phyloP scores from a whole-genome alignment of 805 yeast genomes.

The Lipomyces kockii region DNA sequence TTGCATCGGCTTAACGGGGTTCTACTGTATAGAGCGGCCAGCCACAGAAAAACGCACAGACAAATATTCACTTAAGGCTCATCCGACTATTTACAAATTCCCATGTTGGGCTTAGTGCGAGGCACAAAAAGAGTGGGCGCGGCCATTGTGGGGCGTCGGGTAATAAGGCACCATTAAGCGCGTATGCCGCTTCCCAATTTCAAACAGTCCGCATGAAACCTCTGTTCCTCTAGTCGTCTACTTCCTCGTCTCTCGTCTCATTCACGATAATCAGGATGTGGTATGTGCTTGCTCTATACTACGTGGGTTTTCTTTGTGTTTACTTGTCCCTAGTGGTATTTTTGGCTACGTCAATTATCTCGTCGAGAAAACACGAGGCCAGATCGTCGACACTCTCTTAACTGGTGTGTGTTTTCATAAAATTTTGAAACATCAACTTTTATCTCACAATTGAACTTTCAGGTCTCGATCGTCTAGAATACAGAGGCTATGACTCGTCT shows the following conservation, averaged over 20 bases:
- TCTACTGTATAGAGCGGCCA: too few species aligned
- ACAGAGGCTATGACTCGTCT: conserved; percentile 97
- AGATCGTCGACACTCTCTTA: conserved; percentile 81
- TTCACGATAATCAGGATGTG: neutral
- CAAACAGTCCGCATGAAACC: too few species aligned
- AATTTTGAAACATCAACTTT: neutral
- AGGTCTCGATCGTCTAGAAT: conserved; percentile 76
- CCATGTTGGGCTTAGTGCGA: too few species aligned
- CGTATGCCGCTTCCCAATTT: too few species aligned
- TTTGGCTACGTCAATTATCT: conserved; percentile 96
- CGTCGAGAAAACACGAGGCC: conserved; percentile 89
- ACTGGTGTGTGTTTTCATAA: conserved; percentile 65
- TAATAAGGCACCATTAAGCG: too few species aligned
- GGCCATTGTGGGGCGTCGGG: too few species aligned
- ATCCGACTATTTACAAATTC: too few species aligned
- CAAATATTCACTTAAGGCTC: too few species aligned
- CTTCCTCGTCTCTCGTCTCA: neutral
- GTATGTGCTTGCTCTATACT: neutral
- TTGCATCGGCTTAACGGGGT: too few species aligned
- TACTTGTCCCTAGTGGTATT: conserved; percentile 68
- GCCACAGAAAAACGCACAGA: too few species aligned
- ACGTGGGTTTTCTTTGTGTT: neutral
- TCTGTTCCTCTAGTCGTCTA: neutral
- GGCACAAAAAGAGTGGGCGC: too few species aligned
- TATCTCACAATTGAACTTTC: neutral